A percentile compares a stretch with the other conserved stretches of the same genome.
Evolutionary conservation across 108 stramenopile species (phyloP).

Genomic region (Mayamaea pseudoterrestris): DNA sequence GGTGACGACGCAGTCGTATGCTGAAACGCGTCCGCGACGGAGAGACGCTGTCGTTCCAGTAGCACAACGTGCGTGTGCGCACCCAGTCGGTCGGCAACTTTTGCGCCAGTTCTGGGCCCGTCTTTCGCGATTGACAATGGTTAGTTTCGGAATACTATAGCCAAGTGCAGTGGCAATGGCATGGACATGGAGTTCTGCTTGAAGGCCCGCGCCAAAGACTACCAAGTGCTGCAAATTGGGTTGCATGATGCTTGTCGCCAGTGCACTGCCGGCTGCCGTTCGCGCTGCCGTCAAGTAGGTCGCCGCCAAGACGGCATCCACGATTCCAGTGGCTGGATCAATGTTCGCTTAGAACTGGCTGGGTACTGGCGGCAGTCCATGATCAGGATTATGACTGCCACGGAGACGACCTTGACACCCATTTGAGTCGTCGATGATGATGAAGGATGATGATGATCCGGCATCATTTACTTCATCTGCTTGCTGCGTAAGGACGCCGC

Average conservation of each 20-base stretch:
- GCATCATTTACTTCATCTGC: too few relatives aligned
- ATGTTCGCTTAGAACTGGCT: constrained; percentile 62
- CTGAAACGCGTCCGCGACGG: too few relatives aligned
- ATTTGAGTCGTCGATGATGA: constrained; percentile 17
- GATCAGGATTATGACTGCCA: constrained; percentile 46
- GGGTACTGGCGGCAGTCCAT: constrained; percentile 50
- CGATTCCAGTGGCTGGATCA: constrained; percentile 51
- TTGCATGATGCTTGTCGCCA: constrained; percentile 39
- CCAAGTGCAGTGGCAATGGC: constrained; percentile 31
- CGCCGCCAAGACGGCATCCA: constrained; percentile 43
- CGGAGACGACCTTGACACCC: constrained; percentile 62
- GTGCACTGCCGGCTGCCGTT: constrained; percentile 64
- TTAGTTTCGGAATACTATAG: constrained; percentile 26
- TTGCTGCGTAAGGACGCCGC: too few relatives aligned
- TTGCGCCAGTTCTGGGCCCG: neutral
- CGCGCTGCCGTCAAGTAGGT: constrained; percentile 77
- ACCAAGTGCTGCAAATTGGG: constrained; percentile 25
- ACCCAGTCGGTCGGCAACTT: constrained; percentile 3
- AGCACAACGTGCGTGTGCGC: neutral
- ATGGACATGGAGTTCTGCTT: constrained; percentile 62
- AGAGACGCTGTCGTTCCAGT: constrained; percentile 15
- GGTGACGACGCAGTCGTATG: constrained; percentile 48
- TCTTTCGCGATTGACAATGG: constrained; percentile 62
- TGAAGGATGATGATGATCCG: neutral
- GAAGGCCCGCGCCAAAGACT: constrained; percentile 72